Base-by-base conservation (phyloP, 148 eudicot genomes). In the Chenopodium suecicum region DNA sequence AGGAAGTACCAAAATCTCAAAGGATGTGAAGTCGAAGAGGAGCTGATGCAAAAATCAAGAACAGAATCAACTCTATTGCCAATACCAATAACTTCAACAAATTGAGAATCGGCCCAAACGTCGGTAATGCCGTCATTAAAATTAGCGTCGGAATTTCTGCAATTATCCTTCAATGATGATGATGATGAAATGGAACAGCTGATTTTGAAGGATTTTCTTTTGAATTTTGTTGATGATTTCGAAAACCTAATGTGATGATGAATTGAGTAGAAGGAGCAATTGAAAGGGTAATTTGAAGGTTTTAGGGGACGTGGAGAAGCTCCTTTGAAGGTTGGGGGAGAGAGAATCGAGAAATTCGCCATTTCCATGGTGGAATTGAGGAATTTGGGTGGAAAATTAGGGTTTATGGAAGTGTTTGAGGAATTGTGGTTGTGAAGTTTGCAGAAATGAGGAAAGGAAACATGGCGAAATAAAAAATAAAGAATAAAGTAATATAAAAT, bases 71-170 rank as follows among this genome's bases (percentile, higher is more conserved):
- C 88, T 46, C 91, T 74, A 79, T 77, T 87, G 19, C 91, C 91
- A 80, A 89, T 87, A 1, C 90, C 91, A 78, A 89, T 84, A 25
- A 89, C 91, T 82, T 89, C 89, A 23, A 89, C 91, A 58, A 77
- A 80, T 19, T 82, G 76, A 70, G 82, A 85, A 65, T 85, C 83
- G 3, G 52, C 47, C 89, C 87, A 87, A 20, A 85, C 34, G 19
- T 78, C 80, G 60, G 44, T 3, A 56, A 16, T 11, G 41, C 22
- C 25, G 8, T 12, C 62, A 80, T 50, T 41, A 60, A 44, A 16
- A 32, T 22, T 34, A 44, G 44, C 48, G 60, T 56, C 79, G 29
- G 54, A 66, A 70, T 76, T 75, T 62, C 48, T 52, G 58, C 41
- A 65, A 68, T 87, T 73, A 46, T 77, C 74, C 63, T 41, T 41